Percentiles rank a stretch among this genome's conserved stretches.
Evolutionary conservation across 2,329 filamentous ascomycete species (phyloP).

Genomic region (Trichophyton verrucosum): DNA sequence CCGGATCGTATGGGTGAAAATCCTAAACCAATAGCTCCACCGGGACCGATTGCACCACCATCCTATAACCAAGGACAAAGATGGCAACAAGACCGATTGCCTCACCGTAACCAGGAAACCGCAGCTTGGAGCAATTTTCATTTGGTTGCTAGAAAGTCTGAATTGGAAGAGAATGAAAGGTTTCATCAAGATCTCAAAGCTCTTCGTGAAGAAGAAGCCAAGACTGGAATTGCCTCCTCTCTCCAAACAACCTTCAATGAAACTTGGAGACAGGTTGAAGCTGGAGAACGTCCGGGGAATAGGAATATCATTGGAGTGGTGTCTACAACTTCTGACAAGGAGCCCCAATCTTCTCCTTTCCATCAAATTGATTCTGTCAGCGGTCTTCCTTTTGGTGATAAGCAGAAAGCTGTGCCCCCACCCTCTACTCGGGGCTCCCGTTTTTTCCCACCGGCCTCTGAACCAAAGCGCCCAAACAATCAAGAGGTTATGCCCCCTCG

Average conservation of each 20-base stretch:
- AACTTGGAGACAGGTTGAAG: slow-evolving; percentile 36
- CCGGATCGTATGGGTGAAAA: slow-evolving; percentile 27
- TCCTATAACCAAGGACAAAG: slow-evolving; percentile 19
- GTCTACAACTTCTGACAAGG: slow-evolving; percentile 21
- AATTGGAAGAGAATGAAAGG: slow-evolving; percentile 31
- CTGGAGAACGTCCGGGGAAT: slow-evolving; percentile 29
- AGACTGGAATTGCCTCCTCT: slow-evolving; percentile 22
- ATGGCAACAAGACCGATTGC: slow-evolving; percentile 23
- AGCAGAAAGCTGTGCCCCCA: slow-evolving; percentile 24
- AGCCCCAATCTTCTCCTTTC: slow-evolving; percentile 20
- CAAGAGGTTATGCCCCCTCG: slow-evolving; percentile 24
- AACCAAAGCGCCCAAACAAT: slow-evolving; percentile 24
- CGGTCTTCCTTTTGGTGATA: slow-evolving; percentile 26
- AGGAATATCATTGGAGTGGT: slow-evolving; percentile 28
- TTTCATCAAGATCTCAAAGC: slow-evolving; percentile 29
- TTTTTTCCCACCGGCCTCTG: slow-evolving; percentile 36
- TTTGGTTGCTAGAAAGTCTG: slow-evolving; percentile 27
- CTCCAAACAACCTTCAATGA: slow-evolving; percentile 31
- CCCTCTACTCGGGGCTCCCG: slow-evolving; percentile 34
- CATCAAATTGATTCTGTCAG: slow-evolving; percentile 28
- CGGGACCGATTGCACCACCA: slow-evolving; percentile 37
- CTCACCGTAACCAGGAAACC: slow-evolving; percentile 19
- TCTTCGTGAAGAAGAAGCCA: slow-evolving; percentile 27
- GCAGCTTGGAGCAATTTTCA: slow-evolving; percentile 37
- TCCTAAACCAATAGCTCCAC: slow-evolving; percentile 30